Percentiles rank a stretch among this genome's conserved stretches.
phyloP scores from a whole-genome alignment of 805 yeast species.

The Starmerella stigmatis region DNA sequence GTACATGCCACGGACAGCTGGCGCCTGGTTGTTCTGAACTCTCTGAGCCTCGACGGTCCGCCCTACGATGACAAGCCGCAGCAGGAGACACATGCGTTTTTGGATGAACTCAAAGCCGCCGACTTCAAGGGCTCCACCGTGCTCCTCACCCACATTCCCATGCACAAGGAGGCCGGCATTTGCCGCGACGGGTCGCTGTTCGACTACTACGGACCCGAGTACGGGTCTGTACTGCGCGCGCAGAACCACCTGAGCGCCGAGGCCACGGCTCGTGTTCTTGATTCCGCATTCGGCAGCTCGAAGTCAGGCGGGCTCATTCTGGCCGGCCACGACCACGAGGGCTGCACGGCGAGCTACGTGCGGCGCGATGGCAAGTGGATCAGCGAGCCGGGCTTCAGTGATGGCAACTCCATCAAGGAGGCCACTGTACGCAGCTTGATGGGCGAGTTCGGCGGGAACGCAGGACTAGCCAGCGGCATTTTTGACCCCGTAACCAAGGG shows the following conservation, averaged over 20 bases:
- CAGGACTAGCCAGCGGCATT: slow-evolving; percentile 73
- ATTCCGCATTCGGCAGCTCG: slow-evolving; percentile 48
- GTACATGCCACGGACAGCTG: slow-evolving; percentile 49
- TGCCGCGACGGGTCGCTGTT: slow-evolving; percentile 81
- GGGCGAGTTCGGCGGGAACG: slow-evolving; percentile 91
- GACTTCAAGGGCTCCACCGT: slow-evolving; percentile 66
- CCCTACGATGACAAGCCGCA: slow-evolving; percentile 63
- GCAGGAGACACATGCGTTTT: slow-evolving; percentile 60
- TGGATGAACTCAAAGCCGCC: slow-evolving; percentile 43
- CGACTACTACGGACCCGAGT: slow-evolving; percentile 44
- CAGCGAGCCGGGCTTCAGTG: slow-evolving; percentile 14
- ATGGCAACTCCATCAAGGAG: slow-evolving; percentile 35
- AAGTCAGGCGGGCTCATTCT: slow-evolving; percentile 58
- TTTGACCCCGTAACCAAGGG: slow-evolving; percentile 35
- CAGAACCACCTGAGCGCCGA: slow-evolving; percentile 75
- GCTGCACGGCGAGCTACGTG: slow-evolving; percentile 62
- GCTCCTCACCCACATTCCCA: slow-evolving; percentile 79
- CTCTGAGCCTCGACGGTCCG: slow-evolving; percentile 82
- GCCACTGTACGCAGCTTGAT: slow-evolving; percentile 84
- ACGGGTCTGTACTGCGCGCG: slow-evolving; percentile 58
- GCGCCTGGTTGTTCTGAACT: slow-evolving; percentile 80
- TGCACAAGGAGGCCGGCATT: slow-evolving; percentile 68
- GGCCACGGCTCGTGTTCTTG: slow-evolving; percentile 55
- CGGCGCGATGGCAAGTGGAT: slow-evolving; percentile 18
- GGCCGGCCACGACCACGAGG: slow-evolving; percentile 95